Conservation (phyloP, 805 yeast genomes). For the Monosporozyma servazzii region DNA sequence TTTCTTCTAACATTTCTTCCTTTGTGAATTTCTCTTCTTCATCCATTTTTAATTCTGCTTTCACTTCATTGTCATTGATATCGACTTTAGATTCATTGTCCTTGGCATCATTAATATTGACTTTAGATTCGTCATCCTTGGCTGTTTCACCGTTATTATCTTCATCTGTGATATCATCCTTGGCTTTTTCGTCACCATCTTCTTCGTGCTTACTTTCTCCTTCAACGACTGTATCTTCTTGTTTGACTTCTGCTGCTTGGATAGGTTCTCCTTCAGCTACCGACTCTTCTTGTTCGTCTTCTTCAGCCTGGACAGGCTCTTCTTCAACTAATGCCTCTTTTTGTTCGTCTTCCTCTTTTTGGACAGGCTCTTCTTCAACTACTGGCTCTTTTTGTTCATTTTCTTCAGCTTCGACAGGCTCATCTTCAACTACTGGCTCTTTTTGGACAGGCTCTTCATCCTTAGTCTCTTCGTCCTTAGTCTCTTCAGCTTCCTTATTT, state of each 20-base stretch:
- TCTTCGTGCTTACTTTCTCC: conserved; percentile 6
- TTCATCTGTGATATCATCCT: conserved; percentile 1
- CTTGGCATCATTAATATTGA: background rate
- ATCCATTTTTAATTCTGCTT: conserved; percentile 1
- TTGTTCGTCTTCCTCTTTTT: background rate
- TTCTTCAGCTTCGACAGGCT: conserved; percentile 1
- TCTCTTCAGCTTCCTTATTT: conserved; percentile 5
- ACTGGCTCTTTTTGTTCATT: conserved; percentile 3
- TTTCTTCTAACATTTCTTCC: conserved; percentile 1
- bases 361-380: conserved; percentile 4
- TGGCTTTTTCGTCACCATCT: conserved; percentile 5
- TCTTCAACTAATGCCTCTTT: conserved; percentile 5
- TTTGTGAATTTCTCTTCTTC: background rate
- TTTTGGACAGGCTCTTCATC: conserved; percentile 3
- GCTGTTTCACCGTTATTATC: conserved; percentile 4
- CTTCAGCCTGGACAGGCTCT: conserved; percentile 3
- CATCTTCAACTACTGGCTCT: conserved; percentile 7
- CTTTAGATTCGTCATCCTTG: conserved; percentile 3
- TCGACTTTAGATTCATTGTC: background rate
- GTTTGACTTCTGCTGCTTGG: background rate
- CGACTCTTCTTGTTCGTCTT: conserved; percentile 1
- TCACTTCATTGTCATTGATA: background rate
- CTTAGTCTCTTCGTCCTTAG: conserved; percentile 4
- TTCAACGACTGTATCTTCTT: background rate
- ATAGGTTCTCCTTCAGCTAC: conserved; percentile 2